Evolutionary conservation across 495 filamentous ascomycete species (phyloP).

Genomic region (Podospora appendiculata): DNA sequence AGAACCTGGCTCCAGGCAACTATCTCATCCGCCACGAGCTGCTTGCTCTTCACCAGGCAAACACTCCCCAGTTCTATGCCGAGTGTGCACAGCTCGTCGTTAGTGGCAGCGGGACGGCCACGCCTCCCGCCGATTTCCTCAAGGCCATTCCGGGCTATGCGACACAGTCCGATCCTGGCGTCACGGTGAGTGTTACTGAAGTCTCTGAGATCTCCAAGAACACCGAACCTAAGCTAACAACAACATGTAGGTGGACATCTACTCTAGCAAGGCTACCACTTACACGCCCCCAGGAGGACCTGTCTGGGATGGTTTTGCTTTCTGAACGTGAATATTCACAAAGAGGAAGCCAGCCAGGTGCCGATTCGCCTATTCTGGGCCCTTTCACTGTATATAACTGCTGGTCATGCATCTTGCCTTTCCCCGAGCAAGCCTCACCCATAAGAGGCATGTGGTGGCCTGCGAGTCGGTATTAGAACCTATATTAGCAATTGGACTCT

Average conservation of each 20-base stretch:
- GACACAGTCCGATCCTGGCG: conserved; percentile 38
- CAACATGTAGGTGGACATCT: conserved; percentile 36
- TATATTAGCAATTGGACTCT: too few species aligned
- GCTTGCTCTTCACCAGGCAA: conserved; percentile 30
- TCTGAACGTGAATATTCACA: background rate
- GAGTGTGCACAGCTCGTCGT: conserved; percentile 38
- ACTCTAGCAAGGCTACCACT: conserved; percentile 32
- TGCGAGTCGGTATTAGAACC: too few species aligned
- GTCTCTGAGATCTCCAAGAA: background rate
- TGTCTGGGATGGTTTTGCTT: conserved; percentile 39
- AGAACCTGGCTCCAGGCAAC: conserved; percentile 25
- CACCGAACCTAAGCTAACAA: conserved; percentile 1
- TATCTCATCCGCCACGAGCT: conserved; percentile 38
- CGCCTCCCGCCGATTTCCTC: conserved; percentile 20
- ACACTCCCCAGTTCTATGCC: conserved; percentile 32
- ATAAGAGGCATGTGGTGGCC: too few species aligned
- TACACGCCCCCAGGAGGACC: conserved; percentile 44
- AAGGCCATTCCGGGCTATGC: conserved; percentile 43
- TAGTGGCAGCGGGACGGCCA: conserved; percentile 24
- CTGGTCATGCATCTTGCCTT: too few species aligned
- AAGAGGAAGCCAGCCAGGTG: too few species aligned
- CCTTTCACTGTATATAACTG: too few species aligned
- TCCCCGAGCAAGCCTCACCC: too few species aligned
- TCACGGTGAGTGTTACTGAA: conserved; percentile 27
- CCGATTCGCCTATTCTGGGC: too few species aligned